A percentile compares a stretch with the other conserved stretches of the same genome.
Evolutionary conservation across 108 stramenopile genomes (phyloP).

Genomic region (Pseudonitzschia multiseries): DNA sequence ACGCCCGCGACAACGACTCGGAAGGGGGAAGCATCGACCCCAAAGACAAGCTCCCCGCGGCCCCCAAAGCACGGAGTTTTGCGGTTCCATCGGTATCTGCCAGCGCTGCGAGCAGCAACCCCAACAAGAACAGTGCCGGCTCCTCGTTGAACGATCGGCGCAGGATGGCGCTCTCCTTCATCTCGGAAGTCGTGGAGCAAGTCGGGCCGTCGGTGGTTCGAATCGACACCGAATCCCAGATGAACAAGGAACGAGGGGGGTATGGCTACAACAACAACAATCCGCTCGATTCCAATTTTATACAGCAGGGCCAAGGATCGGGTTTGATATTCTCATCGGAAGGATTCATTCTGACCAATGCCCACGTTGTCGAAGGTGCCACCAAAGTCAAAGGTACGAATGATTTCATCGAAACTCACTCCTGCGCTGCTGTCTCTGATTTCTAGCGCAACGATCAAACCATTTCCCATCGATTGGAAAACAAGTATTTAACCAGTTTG

Average conservation of each 20-base stretch:
- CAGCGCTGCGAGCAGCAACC: background rate
- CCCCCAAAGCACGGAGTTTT: background rate
- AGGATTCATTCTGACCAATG: constrained; percentile 88
- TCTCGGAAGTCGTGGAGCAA: constrained; percentile 69
- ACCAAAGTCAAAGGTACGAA: constrained; percentile 51
- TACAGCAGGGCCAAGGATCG: constrained; percentile 86
- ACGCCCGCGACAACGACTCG: background rate
- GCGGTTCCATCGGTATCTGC: no score
- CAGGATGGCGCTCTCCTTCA: constrained; percentile 34
- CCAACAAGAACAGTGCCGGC: background rate
- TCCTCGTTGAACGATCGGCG: constrained; percentile 12
- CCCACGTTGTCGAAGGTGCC: constrained; percentile 87
- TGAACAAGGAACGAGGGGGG: constrained; percentile 32
- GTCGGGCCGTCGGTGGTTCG: constrained; percentile 85
- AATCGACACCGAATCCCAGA: constrained; percentile 81
- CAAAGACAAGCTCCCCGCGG: constrained; percentile 1
- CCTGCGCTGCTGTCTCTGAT: background rate
- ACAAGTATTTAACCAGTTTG: no score
- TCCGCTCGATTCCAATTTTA: constrained; percentile 1
- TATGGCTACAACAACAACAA: constrained; percentile 21
- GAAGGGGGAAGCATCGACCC: background rate
- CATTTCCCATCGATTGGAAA: background rate
- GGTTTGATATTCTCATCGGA: constrained; percentile 79
- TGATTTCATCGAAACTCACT: background rate
- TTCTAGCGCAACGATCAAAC: background rate